phyloP scores from a whole-genome alignment of 768 basidiomycete genomes.

The Cyathus striatus region DNA sequence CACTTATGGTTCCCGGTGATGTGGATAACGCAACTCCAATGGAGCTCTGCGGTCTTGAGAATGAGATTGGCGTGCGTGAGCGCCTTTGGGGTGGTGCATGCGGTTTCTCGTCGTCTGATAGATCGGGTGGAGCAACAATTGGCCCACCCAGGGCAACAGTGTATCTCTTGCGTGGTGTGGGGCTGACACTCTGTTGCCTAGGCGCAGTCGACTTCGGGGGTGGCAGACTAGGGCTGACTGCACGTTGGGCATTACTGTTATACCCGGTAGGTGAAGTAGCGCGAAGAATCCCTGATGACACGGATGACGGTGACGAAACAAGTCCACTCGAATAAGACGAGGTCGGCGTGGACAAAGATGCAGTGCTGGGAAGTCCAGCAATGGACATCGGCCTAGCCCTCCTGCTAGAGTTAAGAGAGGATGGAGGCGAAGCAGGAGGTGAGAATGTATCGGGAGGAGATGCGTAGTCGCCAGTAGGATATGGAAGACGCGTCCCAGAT shows the following conservation, averaged over 20 bases:
- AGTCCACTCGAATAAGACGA: conserved; percentile 18
- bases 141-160: conserved; percentile 81
- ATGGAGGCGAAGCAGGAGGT: conserved; percentile 39
- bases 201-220: conserved; percentile 31
- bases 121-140: conserved; percentile 40
- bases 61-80: conserved; percentile 10
- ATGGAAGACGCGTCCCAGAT: conserved; percentile 60
- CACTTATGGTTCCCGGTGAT: conserved; percentile 19
- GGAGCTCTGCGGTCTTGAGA: conserved; percentile 15
- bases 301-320: conserved; percentile 21
- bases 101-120: conserved; percentile 6
- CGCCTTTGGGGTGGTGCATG: conserved; percentile 3
- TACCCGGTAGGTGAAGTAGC: conserved; percentile 4
- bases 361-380: conserved; percentile 26
- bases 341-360: conserved; percentile 10
- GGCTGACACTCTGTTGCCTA: conserved; percentile 54
- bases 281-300: conserved; percentile 12
- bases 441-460: conserved; percentile 52
- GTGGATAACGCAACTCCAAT: conserved; percentile 37
- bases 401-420: conserved; percentile 50
- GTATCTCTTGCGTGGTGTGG: conserved; percentile 80
- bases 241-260: conserved; percentile 8
- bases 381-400: conserved; percentile 43
- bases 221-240: conserved; percentile 28
- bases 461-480: conserved; percentile 81